Conservation (phyloP, 208 protist genomes). For the Trypanosomatidae sp. region DNA sequence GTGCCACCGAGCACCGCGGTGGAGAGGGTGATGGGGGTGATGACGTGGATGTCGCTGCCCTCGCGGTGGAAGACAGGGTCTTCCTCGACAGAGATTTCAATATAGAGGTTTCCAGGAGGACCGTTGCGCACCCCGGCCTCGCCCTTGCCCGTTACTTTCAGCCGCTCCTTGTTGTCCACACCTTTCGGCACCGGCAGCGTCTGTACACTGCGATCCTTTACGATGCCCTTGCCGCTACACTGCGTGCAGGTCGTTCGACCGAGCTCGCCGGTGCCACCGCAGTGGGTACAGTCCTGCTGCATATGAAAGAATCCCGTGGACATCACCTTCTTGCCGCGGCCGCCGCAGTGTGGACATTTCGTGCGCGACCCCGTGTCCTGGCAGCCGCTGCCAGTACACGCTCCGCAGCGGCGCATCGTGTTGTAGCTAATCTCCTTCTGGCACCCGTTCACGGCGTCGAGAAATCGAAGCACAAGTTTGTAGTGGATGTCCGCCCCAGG, state of each 20-base stretch:
- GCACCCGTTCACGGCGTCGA: constrained; percentile 87
- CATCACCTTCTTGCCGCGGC: constrained; percentile 90
- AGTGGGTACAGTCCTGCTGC: constrained; percentile 91
- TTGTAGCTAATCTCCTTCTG: constrained; percentile 91
- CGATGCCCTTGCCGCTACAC: constrained; percentile 89
- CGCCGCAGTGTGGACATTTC: constrained; percentile 88
- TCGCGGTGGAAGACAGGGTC: constrained; percentile 88
- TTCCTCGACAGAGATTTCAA: constrained; percentile 88
- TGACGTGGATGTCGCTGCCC: constrained; percentile 83
- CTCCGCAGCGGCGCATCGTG: constrained; percentile 81
- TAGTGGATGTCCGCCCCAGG: constrained; percentile 89
- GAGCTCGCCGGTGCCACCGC: constrained; percentile 84
- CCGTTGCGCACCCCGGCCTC: constrained; percentile 89
- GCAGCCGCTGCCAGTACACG: constrained; percentile 81
- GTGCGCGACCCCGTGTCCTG: constrained; percentile 71
- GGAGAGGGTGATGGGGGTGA: constrained; percentile 76
- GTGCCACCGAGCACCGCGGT: constrained; percentile 79
- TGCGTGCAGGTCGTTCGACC: constrained; percentile 72
- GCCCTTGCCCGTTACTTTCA: constrained; percentile 86
- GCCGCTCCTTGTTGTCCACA: constrained; percentile 88
- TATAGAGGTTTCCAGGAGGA: constrained; percentile 86
- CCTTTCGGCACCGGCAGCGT: constrained; percentile 86
- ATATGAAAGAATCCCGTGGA: constrained; percentile 92
- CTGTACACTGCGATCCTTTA: constrained; percentile 89
- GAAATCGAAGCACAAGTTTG: constrained; percentile 76